Conservation (phyloP, 345 rosid genomes). For the Citrus unshiu region DNA sequence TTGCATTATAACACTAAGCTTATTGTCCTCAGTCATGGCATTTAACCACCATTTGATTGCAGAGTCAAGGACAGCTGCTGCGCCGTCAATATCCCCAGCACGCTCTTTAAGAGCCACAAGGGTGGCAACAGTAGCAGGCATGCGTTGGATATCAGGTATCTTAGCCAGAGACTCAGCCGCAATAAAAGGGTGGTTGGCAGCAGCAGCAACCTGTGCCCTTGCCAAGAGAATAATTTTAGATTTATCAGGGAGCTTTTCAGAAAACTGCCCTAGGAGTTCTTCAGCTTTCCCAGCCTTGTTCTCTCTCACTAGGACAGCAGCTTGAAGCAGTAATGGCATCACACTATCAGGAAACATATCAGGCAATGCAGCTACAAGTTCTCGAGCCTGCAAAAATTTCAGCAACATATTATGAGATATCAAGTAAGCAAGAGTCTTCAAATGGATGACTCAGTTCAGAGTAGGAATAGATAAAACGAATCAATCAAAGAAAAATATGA, state of each 20-base stretch:
- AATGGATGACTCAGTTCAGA: not conserved
- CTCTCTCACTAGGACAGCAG: constrained; percentile 83
- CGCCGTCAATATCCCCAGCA: constrained; percentile 83
- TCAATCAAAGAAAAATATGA: constrained; percentile 6
- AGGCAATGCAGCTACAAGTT: constrained; percentile 61
- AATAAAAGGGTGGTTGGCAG: constrained; percentile 71
- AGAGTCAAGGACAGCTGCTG: constrained; percentile 65
- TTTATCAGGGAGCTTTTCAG: constrained; percentile 66
- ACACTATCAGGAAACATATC: constrained; percentile 63
- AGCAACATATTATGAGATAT: constrained; percentile 5
- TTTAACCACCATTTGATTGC: constrained; percentile 91
- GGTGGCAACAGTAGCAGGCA: constrained; percentile 92
- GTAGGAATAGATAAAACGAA: not conserved
- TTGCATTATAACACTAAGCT: constrained; percentile 66
- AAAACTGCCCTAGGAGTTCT: constrained; percentile 65
- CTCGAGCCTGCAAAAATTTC: constrained; percentile 68
- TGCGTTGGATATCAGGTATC: constrained; percentile 79
- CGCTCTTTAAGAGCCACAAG: constrained; percentile 87
- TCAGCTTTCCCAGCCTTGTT: constrained; percentile 87
- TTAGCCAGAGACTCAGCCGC: constrained; percentile 81
- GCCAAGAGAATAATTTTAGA: constrained; percentile 69
- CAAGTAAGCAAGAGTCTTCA: not conserved
- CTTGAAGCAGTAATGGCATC: constrained; percentile 72
- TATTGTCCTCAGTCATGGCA: constrained; percentile 77
- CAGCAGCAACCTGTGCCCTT: constrained; percentile 91